Conservation (phyloP, 2,329 filamentous ascomycete genomes). For the Xylariaceae sp. region DNA sequence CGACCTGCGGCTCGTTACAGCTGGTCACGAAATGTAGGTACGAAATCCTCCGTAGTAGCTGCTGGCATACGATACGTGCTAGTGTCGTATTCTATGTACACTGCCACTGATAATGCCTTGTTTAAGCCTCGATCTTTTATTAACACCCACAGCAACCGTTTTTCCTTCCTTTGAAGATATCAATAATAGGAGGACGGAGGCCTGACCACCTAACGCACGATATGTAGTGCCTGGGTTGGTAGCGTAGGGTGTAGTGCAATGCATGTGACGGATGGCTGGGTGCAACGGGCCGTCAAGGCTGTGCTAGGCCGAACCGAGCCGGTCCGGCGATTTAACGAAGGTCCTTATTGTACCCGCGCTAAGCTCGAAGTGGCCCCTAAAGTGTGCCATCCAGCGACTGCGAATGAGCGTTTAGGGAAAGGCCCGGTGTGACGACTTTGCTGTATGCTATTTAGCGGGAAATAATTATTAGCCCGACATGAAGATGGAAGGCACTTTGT, state of each 20-base stretch:
- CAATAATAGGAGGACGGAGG: not conserved
- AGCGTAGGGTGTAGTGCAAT: no score
- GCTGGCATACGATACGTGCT: no score
- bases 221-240: no score
- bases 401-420: not conserved
- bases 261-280: not conserved
- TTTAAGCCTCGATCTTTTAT: not conserved
- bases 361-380: no score
- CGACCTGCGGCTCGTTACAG: no score
- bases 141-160: not conserved
- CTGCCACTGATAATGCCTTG: not conserved
- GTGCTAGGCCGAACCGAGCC: not conserved
- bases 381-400: not conserved
- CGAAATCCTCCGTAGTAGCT: no score
- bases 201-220: not conserved
- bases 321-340: not conserved
- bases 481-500: no score
- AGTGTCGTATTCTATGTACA: no score
- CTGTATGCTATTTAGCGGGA: not conserved
- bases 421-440: not conserved
- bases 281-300: not conserved
- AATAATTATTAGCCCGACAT: not conserved
- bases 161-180: not conserved
- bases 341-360: not conserved
- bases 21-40: no score